phyloP scores from a whole-genome alignment of 106 monocot species.

The Dioscorea zingiberensis region DNA sequence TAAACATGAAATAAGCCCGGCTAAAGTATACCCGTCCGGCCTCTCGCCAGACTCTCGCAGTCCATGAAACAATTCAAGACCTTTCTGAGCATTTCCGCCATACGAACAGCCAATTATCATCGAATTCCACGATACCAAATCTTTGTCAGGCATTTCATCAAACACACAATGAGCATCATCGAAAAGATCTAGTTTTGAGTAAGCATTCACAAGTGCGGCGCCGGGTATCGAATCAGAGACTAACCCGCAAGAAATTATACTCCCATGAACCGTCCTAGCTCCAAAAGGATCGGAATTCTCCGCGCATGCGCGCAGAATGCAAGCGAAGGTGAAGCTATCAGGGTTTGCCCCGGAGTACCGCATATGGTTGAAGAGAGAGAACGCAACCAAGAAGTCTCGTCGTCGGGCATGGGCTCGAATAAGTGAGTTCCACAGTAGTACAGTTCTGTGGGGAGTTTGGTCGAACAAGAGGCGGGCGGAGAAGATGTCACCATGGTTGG shows the following conservation, averaged over 20 bases:
- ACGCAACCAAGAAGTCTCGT: slow-evolving; percentile 27
- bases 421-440: slow-evolving; percentile 46
- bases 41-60: slow-evolving; percentile 25
- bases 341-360: slow-evolving; percentile 16
- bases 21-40: slow-evolving; percentile 59
- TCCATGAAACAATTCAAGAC: slow-evolving; percentile 31
- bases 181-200: slow-evolving; percentile 36
- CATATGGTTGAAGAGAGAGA: slow-evolving; percentile 43
- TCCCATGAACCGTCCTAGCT: slow-evolving; percentile 21
- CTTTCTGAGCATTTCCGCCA: slow-evolving; percentile 32
- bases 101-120: slow-evolving; percentile 45
- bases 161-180: slow-evolving; percentile 27
- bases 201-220: slow-evolving; percentile 33
- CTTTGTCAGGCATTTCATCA: slow-evolving; percentile 23
- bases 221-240: slow-evolving; percentile 14
- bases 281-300: slow-evolving; percentile 21
- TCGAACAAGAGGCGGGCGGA: slow-evolving; percentile 41
- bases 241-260: slow-evolving; percentile 25
- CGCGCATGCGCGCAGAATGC: slow-evolving; percentile 44
- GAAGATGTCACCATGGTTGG: slow-evolving; percentile 18
- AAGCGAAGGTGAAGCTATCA: slow-evolving; percentile 55
- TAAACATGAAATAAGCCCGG: slow-evolving; percentile 49
- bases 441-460: slow-evolving; percentile 24
- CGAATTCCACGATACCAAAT: slow-evolving; percentile 56
- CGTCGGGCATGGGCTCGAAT: slow-evolving; percentile 44